A percentile compares a stretch with the other conserved stretches of the same genome.
These are phyloP conservation scores for Leishmania gerbilli DNA, from an alignment of 208 protist species.

Conservation along the genomic window DNA sequence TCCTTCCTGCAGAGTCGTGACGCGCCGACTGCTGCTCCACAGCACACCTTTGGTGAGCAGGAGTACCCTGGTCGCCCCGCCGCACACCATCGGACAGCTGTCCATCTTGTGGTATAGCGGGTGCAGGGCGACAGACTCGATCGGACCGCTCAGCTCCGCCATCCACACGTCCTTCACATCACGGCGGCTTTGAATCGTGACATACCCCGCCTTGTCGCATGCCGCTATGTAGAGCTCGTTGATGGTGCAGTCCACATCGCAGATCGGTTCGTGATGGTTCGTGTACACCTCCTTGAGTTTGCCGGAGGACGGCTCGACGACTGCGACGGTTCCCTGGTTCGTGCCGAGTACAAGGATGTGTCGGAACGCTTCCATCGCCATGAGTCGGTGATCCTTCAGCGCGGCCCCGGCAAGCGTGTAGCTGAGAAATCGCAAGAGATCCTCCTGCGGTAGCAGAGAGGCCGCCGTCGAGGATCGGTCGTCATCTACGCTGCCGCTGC, in stretches of 20 bases:
- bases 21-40: constrained; percentile 51
- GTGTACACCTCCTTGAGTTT: constrained; percentile 26
- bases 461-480: background rate
- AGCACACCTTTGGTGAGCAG: constrained; percentile 46
- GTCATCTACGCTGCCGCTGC: constrained; percentile 1
- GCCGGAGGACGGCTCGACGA: constrained; percentile 38
- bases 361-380: constrained; percentile 43
- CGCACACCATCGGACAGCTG: constrained; percentile 44
- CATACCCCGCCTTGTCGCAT: constrained; percentile 54
- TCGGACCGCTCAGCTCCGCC: constrained; percentile 43
- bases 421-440: constrained; percentile 52
- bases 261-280: constrained; percentile 55
- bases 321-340: constrained; percentile 64
- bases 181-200: constrained; percentile 43
- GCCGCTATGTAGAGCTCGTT: constrained; percentile 54
- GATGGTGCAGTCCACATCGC: constrained; percentile 58
- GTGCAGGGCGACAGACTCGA: constrained; percentile 62
- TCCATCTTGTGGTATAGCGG: constrained; percentile 53
- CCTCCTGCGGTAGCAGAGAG: constrained; percentile 35
- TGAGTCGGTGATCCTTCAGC: constrained; percentile 62
- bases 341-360: constrained; percentile 65
- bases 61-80: constrained; percentile 49
- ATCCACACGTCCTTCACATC: constrained; percentile 45
- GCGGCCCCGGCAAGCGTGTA: constrained; percentile 32
- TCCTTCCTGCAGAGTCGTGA: constrained; percentile 48